phyloP scores from a whole-genome alignment of 2,329 filamentous ascomycete genomes.

The Botrytis hyacinthi region DNA sequence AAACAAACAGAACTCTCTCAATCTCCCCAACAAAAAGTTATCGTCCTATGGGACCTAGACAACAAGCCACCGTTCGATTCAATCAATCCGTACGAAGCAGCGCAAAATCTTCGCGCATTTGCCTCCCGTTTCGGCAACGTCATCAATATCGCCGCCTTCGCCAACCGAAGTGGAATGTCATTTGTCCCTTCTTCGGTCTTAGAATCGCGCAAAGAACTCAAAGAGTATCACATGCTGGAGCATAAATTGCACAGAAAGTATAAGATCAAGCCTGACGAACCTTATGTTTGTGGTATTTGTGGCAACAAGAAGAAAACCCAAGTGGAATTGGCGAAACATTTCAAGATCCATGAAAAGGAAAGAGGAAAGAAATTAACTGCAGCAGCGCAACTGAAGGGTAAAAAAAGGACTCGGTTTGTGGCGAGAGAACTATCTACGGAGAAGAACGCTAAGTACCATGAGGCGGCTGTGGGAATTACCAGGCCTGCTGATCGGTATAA shows the following conservation, averaged over 20 bases:
- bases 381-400: background rate
- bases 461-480: background rate
- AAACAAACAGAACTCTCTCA: background rate
- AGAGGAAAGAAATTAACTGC: background rate
- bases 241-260: background rate
- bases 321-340: background rate
- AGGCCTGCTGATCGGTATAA: background rate
- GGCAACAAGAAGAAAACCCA: background rate
- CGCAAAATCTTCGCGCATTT: background rate
- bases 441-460: background rate
- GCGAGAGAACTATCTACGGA: background rate
- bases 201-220: background rate
- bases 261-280: background rate
- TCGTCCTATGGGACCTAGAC: slow-evolving; percentile 1
- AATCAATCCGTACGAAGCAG: background rate
- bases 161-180: background rate
- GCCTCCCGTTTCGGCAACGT: background rate
- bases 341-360: background rate
- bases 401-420: background rate
- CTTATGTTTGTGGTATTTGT: slow-evolving; percentile 4
- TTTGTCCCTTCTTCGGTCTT: background rate
- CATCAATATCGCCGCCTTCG: background rate
- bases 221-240: background rate
- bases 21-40: background rate
- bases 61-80: background rate